Base-by-base conservation (phyloP, 2,329 filamentous ascomycete species). In the Penicillium rolfsii region DNA sequence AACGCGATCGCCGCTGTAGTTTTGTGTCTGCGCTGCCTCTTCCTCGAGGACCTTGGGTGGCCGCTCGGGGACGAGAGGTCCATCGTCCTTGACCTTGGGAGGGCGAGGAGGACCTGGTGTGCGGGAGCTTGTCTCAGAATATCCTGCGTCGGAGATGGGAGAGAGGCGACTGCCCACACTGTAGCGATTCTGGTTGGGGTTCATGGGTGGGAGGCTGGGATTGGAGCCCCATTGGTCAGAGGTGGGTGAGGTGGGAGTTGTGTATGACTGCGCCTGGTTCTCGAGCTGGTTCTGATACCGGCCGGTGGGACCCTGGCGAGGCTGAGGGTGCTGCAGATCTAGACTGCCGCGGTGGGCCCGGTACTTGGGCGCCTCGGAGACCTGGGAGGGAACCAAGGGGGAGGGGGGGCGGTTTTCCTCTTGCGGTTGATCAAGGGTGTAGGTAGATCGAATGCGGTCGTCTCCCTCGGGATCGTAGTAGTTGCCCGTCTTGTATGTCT, bases 301-400 rank as follows among this genome's bases (percentile, higher is more conserved):
- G 41, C 82, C 82, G 2, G 86, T 87, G 2, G 85, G 83, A 2
- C 87, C 87, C 62, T 83, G 84, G 38, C 86, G 82, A 14, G 87
- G 87, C 70, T 89, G 87, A 12, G 87, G 87, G 69, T 89, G 87
- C 67, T 88, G 83, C 46, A 89, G 75, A 65, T 88, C 85, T 59
- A 88, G 72, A 53, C 85, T 88, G 71, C 87, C 86, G 60, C 87
- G 83, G 67, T 88, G 84, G 60, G 85, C 86, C 66, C 86, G 84
- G 68, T 89, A 89, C 66, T 88, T 88, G 16, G 87, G 86, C 60
- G 85, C 83, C 52, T 78, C 83, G 45, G 80, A 81, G 24, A 83
- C 74, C 56, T 84, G 81, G 4, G 86, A 86, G 11, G 87, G 87
- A 30, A 89, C 84, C 22, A 89, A 76, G 1, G 87, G 87, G 1